A percentile compares a stretch with the other conserved stretches of the same genome.
phyloP scores from a whole-genome alignment of 1,284 basidiomycete genomes.

The Stygiomarasmius scandens region DNA sequence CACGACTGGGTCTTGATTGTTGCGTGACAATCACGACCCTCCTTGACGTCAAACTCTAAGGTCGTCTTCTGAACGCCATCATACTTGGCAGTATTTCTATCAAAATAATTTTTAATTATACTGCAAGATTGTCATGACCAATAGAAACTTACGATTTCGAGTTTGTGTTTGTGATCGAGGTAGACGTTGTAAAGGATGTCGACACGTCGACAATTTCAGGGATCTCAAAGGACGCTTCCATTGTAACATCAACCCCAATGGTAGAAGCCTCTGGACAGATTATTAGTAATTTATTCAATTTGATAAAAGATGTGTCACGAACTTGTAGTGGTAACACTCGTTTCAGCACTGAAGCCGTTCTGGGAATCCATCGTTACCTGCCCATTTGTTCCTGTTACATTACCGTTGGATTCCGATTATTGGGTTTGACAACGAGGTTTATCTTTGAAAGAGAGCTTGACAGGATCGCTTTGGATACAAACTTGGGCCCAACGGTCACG shows the following conservation, averaged over 20 bases:
- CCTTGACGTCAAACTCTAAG: too few relatives aligned
- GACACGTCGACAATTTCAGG: not conserved
- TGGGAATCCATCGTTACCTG: not conserved
- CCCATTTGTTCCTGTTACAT: slow-evolving; percentile 3
- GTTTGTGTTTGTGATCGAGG: slow-evolving; percentile 3
- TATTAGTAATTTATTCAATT: not conserved
- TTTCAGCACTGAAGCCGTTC: not conserved
- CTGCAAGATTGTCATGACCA: too few relatives aligned
- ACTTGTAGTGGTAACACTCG: not conserved
- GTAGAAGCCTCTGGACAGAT: not conserved
- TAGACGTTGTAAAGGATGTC: not conserved
- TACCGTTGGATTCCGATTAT: not conserved
- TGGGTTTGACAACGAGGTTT: slow-evolving; percentile 2
- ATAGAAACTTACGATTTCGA: not conserved
- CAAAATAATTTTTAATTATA: too few relatives aligned
- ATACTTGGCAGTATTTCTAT: too few relatives aligned
- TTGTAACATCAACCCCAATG: not conserved
- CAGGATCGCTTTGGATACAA: not conserved
- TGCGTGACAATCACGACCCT: not conserved
- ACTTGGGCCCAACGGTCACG: slow-evolving; percentile 4
- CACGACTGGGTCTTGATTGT: not conserved
- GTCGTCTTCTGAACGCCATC: too few relatives aligned
- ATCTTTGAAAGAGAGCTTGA: not conserved
- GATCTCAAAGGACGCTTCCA: not conserved
- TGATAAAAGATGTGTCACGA: not conserved